Evolutionary conservation across 805 yeast genomes (phyloP).

Genomic region (Yamadazyma ubonensis): DNA sequence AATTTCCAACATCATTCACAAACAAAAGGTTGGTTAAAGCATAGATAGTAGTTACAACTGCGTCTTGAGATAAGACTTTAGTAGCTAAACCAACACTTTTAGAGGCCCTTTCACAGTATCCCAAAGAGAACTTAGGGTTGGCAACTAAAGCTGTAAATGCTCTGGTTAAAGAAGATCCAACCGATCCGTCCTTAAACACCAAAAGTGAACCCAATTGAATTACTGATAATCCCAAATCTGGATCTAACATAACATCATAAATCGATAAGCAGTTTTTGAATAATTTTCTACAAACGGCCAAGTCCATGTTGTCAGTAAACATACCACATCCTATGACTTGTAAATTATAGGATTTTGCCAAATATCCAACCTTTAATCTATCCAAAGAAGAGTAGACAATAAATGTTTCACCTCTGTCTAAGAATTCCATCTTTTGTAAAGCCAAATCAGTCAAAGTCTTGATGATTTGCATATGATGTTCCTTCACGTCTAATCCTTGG

Average conservation of each 20-base stretch:
- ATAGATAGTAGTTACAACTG: slow-evolving; percentile 80
- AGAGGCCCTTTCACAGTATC: slow-evolving; percentile 53
- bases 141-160: slow-evolving; percentile 55
- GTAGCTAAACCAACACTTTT: slow-evolving; percentile 63
- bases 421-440: slow-evolving; percentile 39
- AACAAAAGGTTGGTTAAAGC: slow-evolving; percentile 74
- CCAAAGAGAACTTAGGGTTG: slow-evolving; percentile 47
- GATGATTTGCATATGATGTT: slow-evolving; percentile 26
- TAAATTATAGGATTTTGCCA: slow-evolving; percentile 53
- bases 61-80: slow-evolving; percentile 71
- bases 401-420: slow-evolving; percentile 59
- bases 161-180: slow-evolving; percentile 41
- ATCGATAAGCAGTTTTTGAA: slow-evolving; percentile 53
- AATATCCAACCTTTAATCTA: slow-evolving; percentile 50
- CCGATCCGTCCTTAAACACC: slow-evolving; percentile 39
- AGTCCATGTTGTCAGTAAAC: slow-evolving; percentile 43
- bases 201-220: slow-evolving; percentile 58
- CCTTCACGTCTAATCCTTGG: slow-evolving; percentile 20
- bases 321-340: slow-evolving; percentile 63
- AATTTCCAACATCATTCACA: slow-evolving; percentile 43
- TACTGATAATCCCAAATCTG: slow-evolving; percentile 48
- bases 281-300: slow-evolving; percentile 42
- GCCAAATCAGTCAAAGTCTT: slow-evolving; percentile 33
- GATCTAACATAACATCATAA: slow-evolving; percentile 53
- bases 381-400: slow-evolving; percentile 51